Base-by-base conservation (phyloP, 345 rosid species). In the Populus pruinosa region DNA sequence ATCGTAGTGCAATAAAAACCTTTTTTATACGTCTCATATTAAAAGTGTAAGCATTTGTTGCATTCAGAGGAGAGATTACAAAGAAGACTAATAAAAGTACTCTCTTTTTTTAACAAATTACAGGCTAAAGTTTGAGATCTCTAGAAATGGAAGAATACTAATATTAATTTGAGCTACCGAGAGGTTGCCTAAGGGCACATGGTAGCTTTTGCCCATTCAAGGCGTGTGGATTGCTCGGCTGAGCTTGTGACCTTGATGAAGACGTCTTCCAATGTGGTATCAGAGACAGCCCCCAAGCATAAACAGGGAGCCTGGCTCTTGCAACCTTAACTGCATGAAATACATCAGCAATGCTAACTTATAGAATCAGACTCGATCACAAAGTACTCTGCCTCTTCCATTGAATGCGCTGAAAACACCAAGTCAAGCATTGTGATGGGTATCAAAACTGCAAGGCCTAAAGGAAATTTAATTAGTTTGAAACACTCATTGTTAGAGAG, bases 351-450 rank as follows among this genome's bases (percentile, higher is more conserved):
- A 92, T 90, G 33, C 85, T 86, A 43, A 91, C 94, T 63, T 92
- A 1, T 87, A 93, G 75, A 96, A 87, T 64, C 98, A 98, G 62
- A 93, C 71, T 39, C 98, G 87, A 79, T 93, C 96, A 78, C 99
- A 93, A 4, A 96, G 75, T 73, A 89, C 76, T 93, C 99, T 62
- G 99, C 99, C 83, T 96, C 99, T 86, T 93, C 99, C 98, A 93
- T 93, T 17, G 99, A 96, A 62, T 93, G 98, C 0, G 99, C 97
- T 86, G 87, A 77, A 73, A 81, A 79, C 43, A 78, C 29, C 12
- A 31, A 47, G 41, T 62, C 63, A 75, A 82, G 70, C 50, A 50
- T 65, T 56, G 29, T 77, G 41, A 38, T 6, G 41, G 8, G 41
- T 14, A 84, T 70, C 35, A 41, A 73, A 9, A 77, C 64, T 5